Evolutionary conservation across 768 basidiomycete genomes (phyloP), one percentile per base, ranked within the genome.

Genomic region (Boletus subcaerulescens): DNA sequence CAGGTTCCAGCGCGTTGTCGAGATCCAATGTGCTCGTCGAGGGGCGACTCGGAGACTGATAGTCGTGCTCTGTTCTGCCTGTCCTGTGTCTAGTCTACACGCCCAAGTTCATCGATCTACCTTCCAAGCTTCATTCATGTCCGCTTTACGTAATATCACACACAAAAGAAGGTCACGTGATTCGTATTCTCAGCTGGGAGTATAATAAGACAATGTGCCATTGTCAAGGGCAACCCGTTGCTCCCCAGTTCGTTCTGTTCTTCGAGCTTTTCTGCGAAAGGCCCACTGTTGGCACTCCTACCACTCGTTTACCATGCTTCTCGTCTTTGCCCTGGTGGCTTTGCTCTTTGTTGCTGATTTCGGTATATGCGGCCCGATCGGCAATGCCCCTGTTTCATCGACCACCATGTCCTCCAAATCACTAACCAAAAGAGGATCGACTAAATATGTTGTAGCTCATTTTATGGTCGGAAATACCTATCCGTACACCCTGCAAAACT

Each of bases 391-490:
- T 57, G 15, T 48, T 29, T 38, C 56, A 33, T 44, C 8, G 33
- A 49, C 42, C 24, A 26, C 46, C 45, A 54, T 52, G 50, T 35
- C 31, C 42, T 13, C 18, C 15, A 47, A 38, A 38, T 20, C 45
- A 33, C 48, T 53, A 6, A 13, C 61, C 31, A 53, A 43, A 60
- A 60, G 64, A 18, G 59, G 56, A 42, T 45, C 61, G 0, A 42
- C 61, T 1, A 74, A 83, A 76, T 76, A 75, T 63, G 81, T 85
- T 18, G 74, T 84, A 2, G 79, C 80, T 9, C 83, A 85, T 59
- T 76, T 79, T 58, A 84, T 85, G 75, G 77, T 71, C 31, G 87
- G 87, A 33, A 89, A 89, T 59, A 77, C 83, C 4, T 86, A 81
- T 68, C 80, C 84, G 3, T 89, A 86, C 67, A 80, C 67, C 3